Evolutionary conservation across 192 early-diverging fungal species (phyloP).

Genomic region (Backusella australiensis): DNA sequence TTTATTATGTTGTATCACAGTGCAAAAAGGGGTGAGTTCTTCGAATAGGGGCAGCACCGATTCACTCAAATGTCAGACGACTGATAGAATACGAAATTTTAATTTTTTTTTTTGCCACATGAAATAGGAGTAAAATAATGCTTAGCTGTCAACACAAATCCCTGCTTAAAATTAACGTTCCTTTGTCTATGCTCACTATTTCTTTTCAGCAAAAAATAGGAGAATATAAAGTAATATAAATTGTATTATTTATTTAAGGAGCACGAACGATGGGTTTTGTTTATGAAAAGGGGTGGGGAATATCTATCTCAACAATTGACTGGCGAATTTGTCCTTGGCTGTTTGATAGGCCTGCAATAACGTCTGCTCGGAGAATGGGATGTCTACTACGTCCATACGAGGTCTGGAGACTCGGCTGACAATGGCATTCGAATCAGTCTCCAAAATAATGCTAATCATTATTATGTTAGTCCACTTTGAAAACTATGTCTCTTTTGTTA

Average conservation of each 20-base stretch:
- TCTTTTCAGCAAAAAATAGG: background rate
- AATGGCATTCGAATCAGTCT: conserved; percentile 75
- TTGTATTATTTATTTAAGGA: conserved; percentile 5
- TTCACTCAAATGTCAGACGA: background rate
- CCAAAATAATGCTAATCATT: conserved; percentile 60
- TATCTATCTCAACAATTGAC: conserved; percentile 57
- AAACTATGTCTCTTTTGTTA: background rate
- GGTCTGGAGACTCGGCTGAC: conserved; percentile 77
- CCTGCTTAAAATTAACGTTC: conserved; percentile 1
- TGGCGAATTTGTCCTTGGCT: conserved; percentile 72
- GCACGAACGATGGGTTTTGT: background rate
- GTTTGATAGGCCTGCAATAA: conserved; percentile 73
- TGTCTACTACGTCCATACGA: conserved; percentile 65
- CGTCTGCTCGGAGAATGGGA: conserved; percentile 76
- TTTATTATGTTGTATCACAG: background rate
- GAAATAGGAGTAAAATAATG: background rate
- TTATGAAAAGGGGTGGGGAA: background rate
- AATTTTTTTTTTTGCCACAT: conserved; percentile 8
- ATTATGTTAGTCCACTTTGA: background rate
- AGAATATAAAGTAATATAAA: background rate
- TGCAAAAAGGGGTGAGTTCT: background rate
- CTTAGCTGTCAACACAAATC: conserved; percentile 2
- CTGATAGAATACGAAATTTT: background rate
- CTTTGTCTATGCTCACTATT: background rate
- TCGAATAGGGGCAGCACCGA: background rate